Evolutionary conservation across 257 asterid species (phyloP).

Genomic region (Solanum ossicruentum): DNA sequence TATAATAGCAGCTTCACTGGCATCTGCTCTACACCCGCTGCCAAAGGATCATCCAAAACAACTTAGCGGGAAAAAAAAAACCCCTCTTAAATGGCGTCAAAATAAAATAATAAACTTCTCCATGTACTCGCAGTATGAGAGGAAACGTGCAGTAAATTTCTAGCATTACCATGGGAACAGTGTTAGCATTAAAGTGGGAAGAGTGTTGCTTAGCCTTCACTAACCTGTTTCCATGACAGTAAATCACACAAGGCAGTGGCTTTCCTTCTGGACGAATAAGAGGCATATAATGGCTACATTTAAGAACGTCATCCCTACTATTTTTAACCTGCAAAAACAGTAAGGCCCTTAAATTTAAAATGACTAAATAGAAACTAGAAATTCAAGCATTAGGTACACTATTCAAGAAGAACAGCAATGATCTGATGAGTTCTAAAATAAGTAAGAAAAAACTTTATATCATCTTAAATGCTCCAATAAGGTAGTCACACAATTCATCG

Average conservation of each 20-base stretch:
- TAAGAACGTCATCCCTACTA: constrained; percentile 68
- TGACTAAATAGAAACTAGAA: not conserved
- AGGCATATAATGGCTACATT: constrained; percentile 92
- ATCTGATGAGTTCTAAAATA: not conserved
- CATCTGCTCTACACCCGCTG: constrained; percentile 97
- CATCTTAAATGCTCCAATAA: not conserved
- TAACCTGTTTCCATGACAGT: constrained; percentile 96
- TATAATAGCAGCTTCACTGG: constrained; percentile 95
- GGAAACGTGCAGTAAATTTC: not conserved
- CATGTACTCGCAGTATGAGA: not conserved
- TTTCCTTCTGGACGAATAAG: constrained; percentile 52
- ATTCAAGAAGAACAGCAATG: not conserved
- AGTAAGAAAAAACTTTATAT: not conserved
- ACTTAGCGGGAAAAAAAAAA: not conserved
- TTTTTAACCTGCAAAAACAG: constrained; percentile 51
- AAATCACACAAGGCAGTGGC: constrained; percentile 75
- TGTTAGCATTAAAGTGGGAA: not conserved
- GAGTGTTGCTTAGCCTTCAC: constrained; percentile 1
- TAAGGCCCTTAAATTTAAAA: not conserved
- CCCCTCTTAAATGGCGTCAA: not conserved
- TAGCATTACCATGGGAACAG: not conserved
- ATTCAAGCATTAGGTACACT: not conserved
- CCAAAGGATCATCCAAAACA: constrained; percentile 9
- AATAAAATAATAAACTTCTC: not conserved
- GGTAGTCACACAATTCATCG: not conserved